Base-by-base conservation (phyloP, 192 early-diverging fungal species). In the Mortierella alpina region DNA sequence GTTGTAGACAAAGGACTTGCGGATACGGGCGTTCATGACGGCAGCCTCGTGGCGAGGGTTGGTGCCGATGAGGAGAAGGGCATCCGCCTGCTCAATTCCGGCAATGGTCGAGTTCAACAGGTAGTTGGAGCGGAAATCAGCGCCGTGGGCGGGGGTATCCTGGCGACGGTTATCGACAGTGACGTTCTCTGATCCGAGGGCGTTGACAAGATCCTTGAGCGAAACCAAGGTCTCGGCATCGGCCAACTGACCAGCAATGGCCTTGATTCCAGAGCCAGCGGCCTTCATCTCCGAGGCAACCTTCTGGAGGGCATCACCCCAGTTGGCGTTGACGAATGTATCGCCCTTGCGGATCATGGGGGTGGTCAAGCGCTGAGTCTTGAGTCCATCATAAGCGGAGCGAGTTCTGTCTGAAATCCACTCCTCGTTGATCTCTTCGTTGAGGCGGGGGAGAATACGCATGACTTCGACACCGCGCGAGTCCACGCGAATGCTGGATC, bases 361-460 rank as follows among this genome's bases (percentile, higher is more conserved):
- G 20, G 90, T 91, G 41, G 96, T 98, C 64, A 99, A 88, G 65
- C 98, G 89, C 87, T 99, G 98, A 22, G 94, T 91, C 90, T 96
- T 98, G 40, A 99, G 88, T 57, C 98, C 98, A 81, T 99, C 98
- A 73, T 90, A 96, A 49, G 93, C 91, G 78, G 95, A 98, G 44
- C 98, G 92, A 55, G 96, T 96, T 90, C 97, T 98, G 89, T 99
- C 98, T 10, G 96, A 95, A 68, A 99, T 95, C 98, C 98, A 99
- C 88, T 99, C 98, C 84, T 97, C 95, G 84, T 99, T 99, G 82
- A 99, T 86, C 18, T 93, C 96, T 68, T 99, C 98, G 86, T 99
- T 99, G 66, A 96, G 86, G 47, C 95, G 94, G 42, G 98, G 98
- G 12, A 98, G 83, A 42, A 99, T 90, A 68, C 98, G 93, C 94